phyloP scores from a whole-genome alignment of 352 stramenopile genomes.

The Saprolegnia parasitica region DNA sequence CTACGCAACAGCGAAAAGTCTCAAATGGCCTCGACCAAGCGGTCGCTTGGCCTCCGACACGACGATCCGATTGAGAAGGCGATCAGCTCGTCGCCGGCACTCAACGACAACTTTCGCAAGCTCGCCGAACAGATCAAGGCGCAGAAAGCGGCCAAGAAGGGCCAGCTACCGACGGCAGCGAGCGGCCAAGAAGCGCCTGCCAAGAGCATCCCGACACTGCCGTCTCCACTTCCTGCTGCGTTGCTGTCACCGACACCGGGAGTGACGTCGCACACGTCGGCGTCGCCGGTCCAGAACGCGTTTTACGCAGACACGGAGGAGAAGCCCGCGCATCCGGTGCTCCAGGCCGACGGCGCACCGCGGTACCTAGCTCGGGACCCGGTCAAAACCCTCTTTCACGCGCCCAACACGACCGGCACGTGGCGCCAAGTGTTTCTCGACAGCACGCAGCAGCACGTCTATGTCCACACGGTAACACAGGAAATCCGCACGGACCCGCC shows the following conservation, averaged over 20 bases:
- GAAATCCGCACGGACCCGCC: constrained; percentile 67
- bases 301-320: background rate
- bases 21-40: constrained; percentile 33
- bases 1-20: constrained; percentile 58
- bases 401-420: constrained; percentile 33
- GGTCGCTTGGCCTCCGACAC: constrained; percentile 33
- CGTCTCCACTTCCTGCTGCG: background rate
- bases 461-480: constrained; percentile 66
- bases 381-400: background rate
- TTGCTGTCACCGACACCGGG: background rate
- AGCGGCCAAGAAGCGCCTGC: background rate
- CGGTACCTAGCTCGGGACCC: constrained; percentile 15
- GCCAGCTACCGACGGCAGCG: constrained; percentile 26
- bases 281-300: background rate
- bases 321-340: background rate
- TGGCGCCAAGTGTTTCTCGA: constrained; percentile 72
- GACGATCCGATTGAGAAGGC: constrained; percentile 30
- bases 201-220: constrained; percentile 23
- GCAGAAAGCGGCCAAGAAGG: constrained; percentile 42
- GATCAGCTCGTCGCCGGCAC: constrained; percentile 41
- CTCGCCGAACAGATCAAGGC: constrained; percentile 64
- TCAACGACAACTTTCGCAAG: constrained; percentile 72
- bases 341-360: constrained; percentile 16
- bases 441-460: constrained; percentile 61
- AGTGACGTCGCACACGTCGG: background rate